Evolutionary conservation across 2,329 filamentous ascomycete genomes (phyloP), one percentile per base, ranked within the genome.

Genomic region (Sclerotinia minor): DNA sequence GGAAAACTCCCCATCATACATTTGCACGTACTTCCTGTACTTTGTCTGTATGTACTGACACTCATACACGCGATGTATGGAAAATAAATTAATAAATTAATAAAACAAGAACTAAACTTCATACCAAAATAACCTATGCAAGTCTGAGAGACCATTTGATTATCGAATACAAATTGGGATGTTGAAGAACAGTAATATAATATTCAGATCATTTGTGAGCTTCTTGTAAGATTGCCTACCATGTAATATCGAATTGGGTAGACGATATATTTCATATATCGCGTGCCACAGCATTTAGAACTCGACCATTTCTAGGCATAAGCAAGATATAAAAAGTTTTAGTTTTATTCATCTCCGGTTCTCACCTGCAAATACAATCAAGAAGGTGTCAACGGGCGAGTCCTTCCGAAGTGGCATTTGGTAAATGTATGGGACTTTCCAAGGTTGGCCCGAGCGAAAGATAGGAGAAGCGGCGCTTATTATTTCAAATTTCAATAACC

Each of bases 401-500:
- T 26, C 21, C 45, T 67, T 53, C 64, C 64, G 55, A 53, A 52
- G 50, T 61, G 44, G 52, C 19, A 44, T 38, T 54, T 29, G 60
- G 32, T 64, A 49, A 49, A 60, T 60, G 41, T 29, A 29, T 35
- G 19, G 19, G 45, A 49, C 29, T 24, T 57, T 66, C 35, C 54
- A 66, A 52, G 32, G n/a, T 60, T 66, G 54, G 41, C 54, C 38
- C 24, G 44, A 44, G 17, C 32, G 26, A 60, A 32, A 50, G 44
- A 49, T 49, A 11, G 52, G 44, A 44, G 59, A 64, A 64, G 59
- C 49, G 59, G 65, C 65, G 59, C 65, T 64, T 64, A 55, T 38
- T 64, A 29, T 29, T 44, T 41, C 38, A 15, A 41, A 41, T 41
- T 49, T 49, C 58, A 64, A 64, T 67, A 35, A 38, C 44, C 64